phyloP scores from a whole-genome alignment of 768 basidiomycete species.

The Pleurotus eryngii region DNA sequence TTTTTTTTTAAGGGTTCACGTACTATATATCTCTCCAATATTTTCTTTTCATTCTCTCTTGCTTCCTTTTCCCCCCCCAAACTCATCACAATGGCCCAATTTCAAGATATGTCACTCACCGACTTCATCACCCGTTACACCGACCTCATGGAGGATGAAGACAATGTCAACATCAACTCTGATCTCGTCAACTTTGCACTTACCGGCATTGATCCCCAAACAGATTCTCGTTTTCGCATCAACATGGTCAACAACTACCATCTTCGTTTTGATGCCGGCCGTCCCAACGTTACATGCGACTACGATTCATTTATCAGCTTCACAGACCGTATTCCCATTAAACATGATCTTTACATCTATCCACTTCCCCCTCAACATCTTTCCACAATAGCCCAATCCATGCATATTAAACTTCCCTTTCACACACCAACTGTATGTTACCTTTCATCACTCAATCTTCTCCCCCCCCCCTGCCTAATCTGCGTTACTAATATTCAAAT shows the following conservation, averaged over 20 bases:
- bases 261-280: neutral
- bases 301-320: constrained; percentile 3
- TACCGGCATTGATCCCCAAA: neutral
- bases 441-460: neutral
- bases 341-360: neutral
- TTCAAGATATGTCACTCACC: too few relatives aligned
- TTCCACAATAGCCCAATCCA: neutral
- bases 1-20: too few relatives aligned
- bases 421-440: neutral
- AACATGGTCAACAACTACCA: neutral
- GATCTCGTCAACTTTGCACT: neutral
- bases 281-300: neutral
- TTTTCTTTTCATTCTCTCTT: too few relatives aligned
- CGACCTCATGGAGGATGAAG: too few relatives aligned
- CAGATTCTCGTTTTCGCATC: neutral
- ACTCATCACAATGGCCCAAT: too few relatives aligned
- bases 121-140: too few relatives aligned
- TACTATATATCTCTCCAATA: too few relatives aligned
- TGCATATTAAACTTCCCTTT: constrained; percentile 5
- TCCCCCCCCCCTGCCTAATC: too few relatives aligned
- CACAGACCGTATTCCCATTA: neutral
- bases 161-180: too few relatives aligned
- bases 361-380: neutral
- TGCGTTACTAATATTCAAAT: neutral
- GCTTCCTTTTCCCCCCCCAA: too few relatives aligned